Conservation (phyloP, 495 filamentous ascomycete species). For the Evansstolkia leycettana region DNA sequence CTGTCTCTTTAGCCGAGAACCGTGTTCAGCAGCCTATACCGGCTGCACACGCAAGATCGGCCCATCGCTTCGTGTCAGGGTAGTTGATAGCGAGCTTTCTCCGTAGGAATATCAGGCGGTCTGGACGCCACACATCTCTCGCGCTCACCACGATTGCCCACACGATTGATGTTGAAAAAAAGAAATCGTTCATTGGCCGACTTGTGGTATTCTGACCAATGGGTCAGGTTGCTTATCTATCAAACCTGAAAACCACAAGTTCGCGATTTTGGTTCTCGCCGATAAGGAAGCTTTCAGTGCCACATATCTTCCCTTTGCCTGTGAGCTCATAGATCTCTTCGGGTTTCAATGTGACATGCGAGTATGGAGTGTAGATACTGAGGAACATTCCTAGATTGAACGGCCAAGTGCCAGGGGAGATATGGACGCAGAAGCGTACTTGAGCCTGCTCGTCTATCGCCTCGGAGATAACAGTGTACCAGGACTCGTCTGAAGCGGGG, state of each 20-base stretch:
- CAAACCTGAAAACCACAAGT: conserved; percentile 45
- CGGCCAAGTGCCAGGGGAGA: conserved; percentile 16
- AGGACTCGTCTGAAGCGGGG: conserved; percentile 11
- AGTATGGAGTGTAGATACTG: conserved; percentile 23
- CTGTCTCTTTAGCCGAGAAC: too few species aligned
- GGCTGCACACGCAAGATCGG: too few species aligned
- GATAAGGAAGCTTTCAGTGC: conserved; percentile 50
- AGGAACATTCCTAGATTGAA: conserved; percentile 12
- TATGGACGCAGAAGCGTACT: conserved; percentile 43
- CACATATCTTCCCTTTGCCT: conserved; percentile 42
- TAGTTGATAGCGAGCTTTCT: too few species aligned
- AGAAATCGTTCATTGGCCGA: too few species aligned
- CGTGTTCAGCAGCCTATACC: too few species aligned
- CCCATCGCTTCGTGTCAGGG: too few species aligned
- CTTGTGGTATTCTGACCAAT: too few species aligned
- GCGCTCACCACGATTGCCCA: too few species aligned
- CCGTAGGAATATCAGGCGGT: too few species aligned
- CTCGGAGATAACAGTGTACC: conserved; percentile 38
- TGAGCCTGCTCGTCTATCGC: conserved; percentile 38
- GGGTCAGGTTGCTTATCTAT: conserved; percentile 4
- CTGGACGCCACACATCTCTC: too few species aligned
- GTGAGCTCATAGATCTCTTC: conserved; percentile 39
- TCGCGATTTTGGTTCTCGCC: conserved; percentile 42
- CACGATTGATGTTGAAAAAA: too few species aligned
- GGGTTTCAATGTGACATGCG: conserved; percentile 27